phyloP scores from a whole-genome alignment of 306 rosid genomes.

The Rosa persica region DNA sequence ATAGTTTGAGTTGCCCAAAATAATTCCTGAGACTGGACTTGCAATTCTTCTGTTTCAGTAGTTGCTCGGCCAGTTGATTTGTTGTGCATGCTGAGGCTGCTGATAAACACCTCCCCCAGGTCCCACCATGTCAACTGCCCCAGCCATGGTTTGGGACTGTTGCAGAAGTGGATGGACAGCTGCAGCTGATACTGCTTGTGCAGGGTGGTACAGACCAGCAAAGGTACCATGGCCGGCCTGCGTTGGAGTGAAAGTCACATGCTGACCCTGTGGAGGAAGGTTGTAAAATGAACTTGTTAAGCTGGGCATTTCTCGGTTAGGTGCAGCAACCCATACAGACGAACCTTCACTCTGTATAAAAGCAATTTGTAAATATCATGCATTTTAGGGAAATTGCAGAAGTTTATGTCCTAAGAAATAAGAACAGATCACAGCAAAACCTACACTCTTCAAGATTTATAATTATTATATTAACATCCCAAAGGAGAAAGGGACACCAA shows the following conservation, averaged over 20 bases:
- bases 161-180: slow-evolving; percentile 88
- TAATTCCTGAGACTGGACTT: slow-evolving; percentile 40
- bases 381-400: not conserved
- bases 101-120: slow-evolving; percentile 90
- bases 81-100: slow-evolving; percentile 89
- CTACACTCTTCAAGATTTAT: not conserved
- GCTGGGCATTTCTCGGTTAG: slow-evolving; percentile 80
- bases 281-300: slow-evolving; percentile 82
- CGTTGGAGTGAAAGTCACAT: slow-evolving; percentile 79
- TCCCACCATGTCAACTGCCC: slow-evolving; percentile 92
- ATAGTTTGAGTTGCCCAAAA: slow-evolving; percentile 51
- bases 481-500: slow-evolving; percentile 22
- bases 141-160: slow-evolving; percentile 93
- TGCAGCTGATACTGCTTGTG: slow-evolving; percentile 78
- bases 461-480: slow-evolving; percentile 4
- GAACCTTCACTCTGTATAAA: slow-evolving; percentile 82
- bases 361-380: slow-evolving; percentile 16
- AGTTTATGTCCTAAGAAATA: slow-evolving; percentile 1
- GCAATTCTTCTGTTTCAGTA: slow-evolving; percentile 54
- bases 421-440: not conserved
- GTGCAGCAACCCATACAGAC: slow-evolving; percentile 90
- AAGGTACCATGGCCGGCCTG: slow-evolving; percentile 86
- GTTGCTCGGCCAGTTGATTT: slow-evolving; percentile 92
- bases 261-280: slow-evolving; percentile 88
- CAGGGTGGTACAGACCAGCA: slow-evolving; percentile 87